Percentiles rank a stretch among this genome's conserved stretches.
phyloP scores from a whole-genome alignment of 345 rosid genomes.

The Ceriops tagal region DNA sequence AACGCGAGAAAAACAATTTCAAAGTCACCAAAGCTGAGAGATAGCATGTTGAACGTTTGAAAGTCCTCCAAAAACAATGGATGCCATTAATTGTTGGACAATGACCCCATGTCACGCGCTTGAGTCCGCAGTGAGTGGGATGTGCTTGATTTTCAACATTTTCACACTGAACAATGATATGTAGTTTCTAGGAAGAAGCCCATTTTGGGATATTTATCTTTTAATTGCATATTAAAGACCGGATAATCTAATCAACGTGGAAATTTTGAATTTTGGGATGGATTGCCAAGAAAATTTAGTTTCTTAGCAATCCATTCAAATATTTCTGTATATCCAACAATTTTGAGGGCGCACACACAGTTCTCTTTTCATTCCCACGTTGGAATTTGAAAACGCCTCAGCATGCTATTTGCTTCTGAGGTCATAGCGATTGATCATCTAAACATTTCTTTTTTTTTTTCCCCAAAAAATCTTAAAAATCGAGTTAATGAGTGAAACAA shows the following conservation, averaged over 20 bases:
- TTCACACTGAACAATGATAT: neutral
- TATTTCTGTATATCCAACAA: neutral
- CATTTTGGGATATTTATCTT: constrained; percentile 8
- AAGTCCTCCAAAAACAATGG: constrained; percentile 34
- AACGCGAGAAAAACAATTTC: constrained; percentile 16
- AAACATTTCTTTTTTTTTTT: too few relatives aligned
- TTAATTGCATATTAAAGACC: neutral
- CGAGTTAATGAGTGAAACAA: too few relatives aligned
- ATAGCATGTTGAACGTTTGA: neutral
- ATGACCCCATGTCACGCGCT: neutral
- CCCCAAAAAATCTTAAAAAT: too few relatives aligned
- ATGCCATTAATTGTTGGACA: neutral
- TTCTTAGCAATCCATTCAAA: neutral
- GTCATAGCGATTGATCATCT: too few relatives aligned
- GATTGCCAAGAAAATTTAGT: neutral
- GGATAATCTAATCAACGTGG: too few relatives aligned
- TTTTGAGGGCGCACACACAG: too few relatives aligned
- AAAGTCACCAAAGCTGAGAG: constrained; percentile 19
- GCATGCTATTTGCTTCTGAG: too few relatives aligned
- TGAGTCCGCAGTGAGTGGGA: neutral
- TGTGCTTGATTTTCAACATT: constrained; percentile 1
- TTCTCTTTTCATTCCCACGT: too few relatives aligned
- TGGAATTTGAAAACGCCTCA: too few relatives aligned
- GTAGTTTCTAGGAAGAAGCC: constrained; percentile 35
- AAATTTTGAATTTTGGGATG: neutral